A percentile compares a stretch with the other conserved stretches of the same genome.
These are phyloP conservation scores for Aspergillus baeticus DNA, from an alignment of 495 filamentous ascomycete genomes.

Conservation along the genomic window DNA sequence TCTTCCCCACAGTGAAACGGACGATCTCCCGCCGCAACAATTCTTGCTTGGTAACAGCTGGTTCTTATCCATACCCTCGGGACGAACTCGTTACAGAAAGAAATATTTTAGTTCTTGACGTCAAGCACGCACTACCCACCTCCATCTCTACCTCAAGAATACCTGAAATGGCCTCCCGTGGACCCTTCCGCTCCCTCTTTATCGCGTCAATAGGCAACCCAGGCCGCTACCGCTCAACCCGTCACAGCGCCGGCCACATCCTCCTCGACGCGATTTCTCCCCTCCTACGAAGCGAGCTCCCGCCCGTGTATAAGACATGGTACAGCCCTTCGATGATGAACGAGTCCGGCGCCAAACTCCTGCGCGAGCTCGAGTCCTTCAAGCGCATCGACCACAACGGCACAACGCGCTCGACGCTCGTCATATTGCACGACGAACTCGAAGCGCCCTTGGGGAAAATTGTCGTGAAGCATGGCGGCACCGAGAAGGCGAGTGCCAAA, in stretches of 20 bases:
- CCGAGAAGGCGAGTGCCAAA: slow-evolving; percentile 50
- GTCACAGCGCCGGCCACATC: slow-evolving; percentile 77
- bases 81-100: not conserved
- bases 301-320: slow-evolving; percentile 60
- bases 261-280: slow-evolving; percentile 57
- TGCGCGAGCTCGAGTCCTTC: slow-evolving; percentile 36
- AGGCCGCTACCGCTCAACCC: slow-evolving; percentile 62
- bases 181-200: slow-evolving; percentile 46
- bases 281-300: slow-evolving; percentile 44
- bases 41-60: not conserved
- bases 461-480: slow-evolving; percentile 54
- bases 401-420: slow-evolving; percentile 43
- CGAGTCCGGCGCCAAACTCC: slow-evolving; percentile 53
- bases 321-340: slow-evolving; percentile 78
- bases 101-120: not conserved
- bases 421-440: slow-evolving; percentile 83
- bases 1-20: slow-evolving; percentile 10
- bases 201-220: slow-evolving; percentile 75
- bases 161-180: not conserved
- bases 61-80: not conserved
- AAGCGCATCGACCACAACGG: slow-evolving; percentile 1
- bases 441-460: slow-evolving; percentile 67
- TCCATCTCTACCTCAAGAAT: not conserved
- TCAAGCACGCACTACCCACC: not conserved
- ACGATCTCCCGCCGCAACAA: slow-evolving; percentile 18